Conservation (phyloP, 208 protist genomes). For the Novymonas esmeraldas region DNA sequence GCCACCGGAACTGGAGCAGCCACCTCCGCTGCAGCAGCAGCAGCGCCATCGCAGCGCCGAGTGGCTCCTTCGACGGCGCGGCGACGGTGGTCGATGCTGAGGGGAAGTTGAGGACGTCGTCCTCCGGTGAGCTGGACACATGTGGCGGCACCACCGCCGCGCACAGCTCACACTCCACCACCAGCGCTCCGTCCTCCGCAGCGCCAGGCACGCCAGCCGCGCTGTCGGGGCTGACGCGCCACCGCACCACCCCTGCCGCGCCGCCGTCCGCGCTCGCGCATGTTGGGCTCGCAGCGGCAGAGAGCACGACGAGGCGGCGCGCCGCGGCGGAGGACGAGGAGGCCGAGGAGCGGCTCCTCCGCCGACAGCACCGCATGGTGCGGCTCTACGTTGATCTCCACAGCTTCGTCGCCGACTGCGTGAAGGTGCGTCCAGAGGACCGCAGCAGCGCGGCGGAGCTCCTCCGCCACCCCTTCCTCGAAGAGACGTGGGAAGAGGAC, state of each 20-base stretch:
- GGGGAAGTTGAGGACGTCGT: not conserved
- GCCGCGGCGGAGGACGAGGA: not conserved
- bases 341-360: slow-evolving; percentile 17
- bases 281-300: not conserved
- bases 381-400: slow-evolving; percentile 52
- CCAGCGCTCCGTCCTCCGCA: not conserved
- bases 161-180: not conserved
- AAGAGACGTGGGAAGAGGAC: slow-evolving; percentile 14
- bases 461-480: slow-evolving; percentile 73
- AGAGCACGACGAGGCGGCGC: not conserved
- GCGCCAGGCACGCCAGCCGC: not conserved
- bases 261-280: not conserved
- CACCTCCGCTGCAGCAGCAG: no score
- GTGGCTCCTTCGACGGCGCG: not conserved
- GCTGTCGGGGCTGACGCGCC: no score
- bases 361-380: slow-evolving; percentile 28
- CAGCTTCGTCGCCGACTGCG: slow-evolving; percentile 58
- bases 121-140: not conserved
- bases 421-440: slow-evolving; percentile 65
- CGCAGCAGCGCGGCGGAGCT: slow-evolving; percentile 62
- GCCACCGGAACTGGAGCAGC: no score
- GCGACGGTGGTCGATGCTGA: not conserved
- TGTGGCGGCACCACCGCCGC: not conserved
- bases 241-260: not conserved
- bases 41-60: no score